phyloP scores from a whole-genome alignment of 1,284 basidiomycete species.

The Singerocomus inundabilis region DNA sequence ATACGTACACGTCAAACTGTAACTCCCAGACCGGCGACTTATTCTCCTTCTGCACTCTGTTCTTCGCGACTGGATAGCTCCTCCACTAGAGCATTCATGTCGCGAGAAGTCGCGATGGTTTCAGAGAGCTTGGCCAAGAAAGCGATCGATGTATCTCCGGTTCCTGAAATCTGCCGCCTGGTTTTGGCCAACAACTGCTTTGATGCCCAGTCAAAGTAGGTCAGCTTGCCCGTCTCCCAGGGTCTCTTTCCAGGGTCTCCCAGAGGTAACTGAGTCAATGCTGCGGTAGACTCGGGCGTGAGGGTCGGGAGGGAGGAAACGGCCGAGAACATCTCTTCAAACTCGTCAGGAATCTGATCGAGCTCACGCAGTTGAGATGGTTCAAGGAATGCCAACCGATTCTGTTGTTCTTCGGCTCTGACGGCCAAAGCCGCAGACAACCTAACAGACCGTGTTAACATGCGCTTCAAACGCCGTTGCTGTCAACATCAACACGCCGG shows the following conservation, averaged over 20 bases:
- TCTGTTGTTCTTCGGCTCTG: constrained; percentile 44
- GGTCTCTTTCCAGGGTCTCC: constrained; percentile 62
- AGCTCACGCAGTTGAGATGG: constrained; percentile 35
- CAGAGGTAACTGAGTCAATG: constrained; percentile 39
- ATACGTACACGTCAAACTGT: background rate
- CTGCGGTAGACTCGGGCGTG: constrained; percentile 42
- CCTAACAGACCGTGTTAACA: constrained; percentile 47
- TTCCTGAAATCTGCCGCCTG: constrained; percentile 37
- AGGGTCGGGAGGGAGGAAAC: constrained; percentile 51
- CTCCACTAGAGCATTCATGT: constrained; percentile 33
- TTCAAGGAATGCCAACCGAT: constrained; percentile 47
- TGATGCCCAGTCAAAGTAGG: constrained; percentile 69
- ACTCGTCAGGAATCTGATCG: constrained; percentile 37
- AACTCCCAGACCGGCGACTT: background rate
- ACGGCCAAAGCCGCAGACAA: constrained; percentile 43
- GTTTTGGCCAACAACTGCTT: constrained; percentile 50
- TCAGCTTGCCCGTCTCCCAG: constrained; percentile 67
- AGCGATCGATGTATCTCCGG: constrained; percentile 32
- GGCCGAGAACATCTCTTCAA: constrained; percentile 44
- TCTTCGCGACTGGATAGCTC: constrained; percentile 1
- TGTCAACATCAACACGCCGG: constrained; percentile 33
- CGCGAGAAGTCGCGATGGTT: constrained; percentile 34
- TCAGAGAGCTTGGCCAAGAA: constrained; percentile 27
- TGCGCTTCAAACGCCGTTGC: constrained; percentile 63
- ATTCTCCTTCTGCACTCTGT: background rate